A percentile compares a stretch with the other conserved stretches of the same genome.
Evolutionary conservation across 140 eudicot genomes (phyloP).

Genomic region (Cichorium intybus): DNA sequence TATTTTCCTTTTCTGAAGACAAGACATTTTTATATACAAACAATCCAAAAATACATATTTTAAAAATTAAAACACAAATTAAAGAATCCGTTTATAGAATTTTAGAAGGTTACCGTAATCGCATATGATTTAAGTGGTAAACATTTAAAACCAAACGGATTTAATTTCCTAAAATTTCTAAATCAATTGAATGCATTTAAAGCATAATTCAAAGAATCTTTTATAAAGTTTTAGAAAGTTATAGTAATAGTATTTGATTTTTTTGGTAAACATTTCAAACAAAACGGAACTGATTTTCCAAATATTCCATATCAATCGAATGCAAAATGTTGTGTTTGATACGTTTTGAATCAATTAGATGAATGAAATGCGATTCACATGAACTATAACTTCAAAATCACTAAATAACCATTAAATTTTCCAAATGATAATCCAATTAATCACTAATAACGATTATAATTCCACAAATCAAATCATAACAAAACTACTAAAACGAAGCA

Average conservation of each 20-base stretch:
- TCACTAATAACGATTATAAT: constrained; percentile 15
- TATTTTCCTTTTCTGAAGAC: too few relatives aligned
- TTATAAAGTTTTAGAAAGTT: background rate
- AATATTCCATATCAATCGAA: background rate
- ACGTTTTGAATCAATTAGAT: background rate
- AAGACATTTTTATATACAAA: too few relatives aligned
- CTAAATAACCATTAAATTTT: background rate
- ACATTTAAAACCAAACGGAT: background rate
- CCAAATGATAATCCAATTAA: constrained; percentile 13
- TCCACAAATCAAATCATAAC: constrained; percentile 15
- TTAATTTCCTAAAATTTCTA: background rate
- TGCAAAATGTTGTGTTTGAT: background rate
- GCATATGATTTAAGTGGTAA: background rate
- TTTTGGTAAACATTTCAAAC: background rate
- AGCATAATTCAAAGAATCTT: background rate
- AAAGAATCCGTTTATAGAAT: too few relatives aligned
- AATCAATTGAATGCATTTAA: background rate
- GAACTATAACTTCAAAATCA: background rate
- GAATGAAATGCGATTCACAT: background rate
- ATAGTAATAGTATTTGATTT: background rate
- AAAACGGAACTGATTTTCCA: background rate
- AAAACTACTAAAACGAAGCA: constrained; percentile 2
- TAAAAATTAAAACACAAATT: too few relatives aligned
- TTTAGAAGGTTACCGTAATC: background rate
- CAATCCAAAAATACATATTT: too few relatives aligned